These are phyloP conservation scores for Trichosanthes cucumerina DNA, from an alignment of 306 rosid genomes.

Conservation along the genomic window DNA sequence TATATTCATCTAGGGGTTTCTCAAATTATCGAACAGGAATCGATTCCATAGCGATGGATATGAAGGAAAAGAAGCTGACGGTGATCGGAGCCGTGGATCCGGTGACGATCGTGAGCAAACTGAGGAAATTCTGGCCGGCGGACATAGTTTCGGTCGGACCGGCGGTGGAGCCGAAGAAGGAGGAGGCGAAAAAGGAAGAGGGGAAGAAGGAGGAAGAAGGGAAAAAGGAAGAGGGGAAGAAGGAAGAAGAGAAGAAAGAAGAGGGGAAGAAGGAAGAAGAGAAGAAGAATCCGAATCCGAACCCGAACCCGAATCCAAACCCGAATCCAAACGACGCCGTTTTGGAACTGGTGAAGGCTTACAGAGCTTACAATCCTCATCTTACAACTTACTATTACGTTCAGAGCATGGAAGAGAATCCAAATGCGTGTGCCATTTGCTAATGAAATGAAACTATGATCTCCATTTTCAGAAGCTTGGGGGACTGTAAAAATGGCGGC, in stretches of 20 bases:
- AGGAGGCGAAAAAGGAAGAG: constrained; percentile 61
- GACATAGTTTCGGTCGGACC: constrained; percentile 62
- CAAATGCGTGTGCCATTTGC: constrained; percentile 72
- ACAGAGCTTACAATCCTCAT: constrained; percentile 60
- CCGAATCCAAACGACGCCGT: constrained; percentile 36
- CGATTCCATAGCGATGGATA: constrained; percentile 76
- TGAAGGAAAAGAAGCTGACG: constrained; percentile 78
- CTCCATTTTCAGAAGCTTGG: neutral
- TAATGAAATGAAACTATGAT: constrained; percentile 11
- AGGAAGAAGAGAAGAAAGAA: constrained; percentile 33
- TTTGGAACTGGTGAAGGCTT: constrained; percentile 49
- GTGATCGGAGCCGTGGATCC: constrained; percentile 90
- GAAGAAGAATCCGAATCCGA: constrained; percentile 24
- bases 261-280: constrained; percentile 16
- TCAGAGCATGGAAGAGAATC: constrained; percentile 92
- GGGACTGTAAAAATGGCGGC: neutral
- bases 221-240: constrained; percentile 40
- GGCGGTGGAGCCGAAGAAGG: constrained; percentile 85
- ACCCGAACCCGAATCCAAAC: no score
- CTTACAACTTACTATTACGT: constrained; percentile 54
- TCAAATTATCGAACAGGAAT: constrained; percentile 36
- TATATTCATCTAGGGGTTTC: neutral
- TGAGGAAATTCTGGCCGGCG: constrained; percentile 65
- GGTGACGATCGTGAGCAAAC: constrained; percentile 59
- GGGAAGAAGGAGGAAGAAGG: constrained; percentile 41